phyloP scores from a whole-genome alignment of 2,329 filamentous ascomycete genomes.

The Trichophyton simii region DNA sequence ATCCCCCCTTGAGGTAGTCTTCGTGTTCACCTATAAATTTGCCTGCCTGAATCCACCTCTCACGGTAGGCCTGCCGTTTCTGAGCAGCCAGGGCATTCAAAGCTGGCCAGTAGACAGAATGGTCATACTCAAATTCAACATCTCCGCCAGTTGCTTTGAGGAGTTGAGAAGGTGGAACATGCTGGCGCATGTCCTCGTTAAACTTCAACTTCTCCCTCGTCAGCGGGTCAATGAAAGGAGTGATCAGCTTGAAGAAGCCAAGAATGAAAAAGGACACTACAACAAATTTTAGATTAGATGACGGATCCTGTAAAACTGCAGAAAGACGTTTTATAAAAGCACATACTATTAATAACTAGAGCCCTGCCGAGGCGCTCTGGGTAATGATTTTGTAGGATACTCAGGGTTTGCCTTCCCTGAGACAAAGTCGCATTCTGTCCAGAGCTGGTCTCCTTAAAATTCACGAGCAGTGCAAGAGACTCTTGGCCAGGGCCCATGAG shows the following conservation, averaged over 20 bases:
- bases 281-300: neutral
- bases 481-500: constrained; percentile 80
- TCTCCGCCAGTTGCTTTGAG: constrained; percentile 67
- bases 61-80: constrained; percentile 48
- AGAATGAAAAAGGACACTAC: constrained; percentile 80
- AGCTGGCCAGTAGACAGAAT: constrained; percentile 77
- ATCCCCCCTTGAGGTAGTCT: constrained; percentile 67
- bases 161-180: constrained; percentile 70
- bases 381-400: constrained; percentile 90
- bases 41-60: constrained; percentile 68
- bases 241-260: constrained; percentile 93
- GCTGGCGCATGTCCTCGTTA: constrained; percentile 77
- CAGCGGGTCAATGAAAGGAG: constrained; percentile 87
- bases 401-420: constrained; percentile 69
- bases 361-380: constrained; percentile 82
- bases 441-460: constrained; percentile 70
- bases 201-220: constrained; percentile 94
- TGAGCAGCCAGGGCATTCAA: constrained; percentile 58
- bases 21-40: constrained; percentile 77
- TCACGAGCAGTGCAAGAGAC: constrained; percentile 73
- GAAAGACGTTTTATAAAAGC: neutral
- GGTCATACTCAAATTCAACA: constrained; percentile 84
- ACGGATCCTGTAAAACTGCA: constrained; percentile 1
- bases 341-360: constrained; percentile 73
- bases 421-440: constrained; percentile 64